phyloP scores from a whole-genome alignment of 2,329 filamentous ascomycete genomes.

The Aspergillus uvarum region DNA sequence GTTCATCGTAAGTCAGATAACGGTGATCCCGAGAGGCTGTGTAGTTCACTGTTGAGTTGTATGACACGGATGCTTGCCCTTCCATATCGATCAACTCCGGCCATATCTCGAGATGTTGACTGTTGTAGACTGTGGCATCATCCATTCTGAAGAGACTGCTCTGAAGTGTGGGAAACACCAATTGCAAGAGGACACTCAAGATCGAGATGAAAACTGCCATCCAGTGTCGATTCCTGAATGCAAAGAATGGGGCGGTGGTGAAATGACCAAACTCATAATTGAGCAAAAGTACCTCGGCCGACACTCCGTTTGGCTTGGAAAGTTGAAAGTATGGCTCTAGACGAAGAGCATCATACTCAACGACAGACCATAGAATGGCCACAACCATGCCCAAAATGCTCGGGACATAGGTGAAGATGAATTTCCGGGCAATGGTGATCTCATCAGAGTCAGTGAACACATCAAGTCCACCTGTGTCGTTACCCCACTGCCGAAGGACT shows the following conservation, averaged over 20 bases:
- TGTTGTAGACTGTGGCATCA: constrained; percentile 1
- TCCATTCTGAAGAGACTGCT: constrained; percentile 7
- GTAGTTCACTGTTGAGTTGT: neutral
- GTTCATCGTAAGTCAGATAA: neutral
- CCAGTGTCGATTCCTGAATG: constrained; percentile 8
- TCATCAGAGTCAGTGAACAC: constrained; percentile 6
- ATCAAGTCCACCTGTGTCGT: constrained; percentile 3
- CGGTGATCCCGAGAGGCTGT: neutral
- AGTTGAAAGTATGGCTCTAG: constrained; percentile 11
- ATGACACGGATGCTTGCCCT: neutral
- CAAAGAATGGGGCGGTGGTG: constrained; percentile 8
- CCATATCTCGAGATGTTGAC: constrained; percentile 7
- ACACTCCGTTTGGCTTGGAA: constrained; percentile 5
- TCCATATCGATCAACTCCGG: constrained; percentile 3
- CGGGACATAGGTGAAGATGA: constrained; percentile 9
- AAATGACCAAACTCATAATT: constrained; percentile 12
- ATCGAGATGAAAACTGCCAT: constrained; percentile 7
- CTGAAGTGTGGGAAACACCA: constrained; percentile 5
- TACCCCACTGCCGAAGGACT: constrained; percentile 4
- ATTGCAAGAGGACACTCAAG: constrained; percentile 8
- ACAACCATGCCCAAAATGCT: constrained; percentile 6
- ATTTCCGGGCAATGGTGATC: neutral
- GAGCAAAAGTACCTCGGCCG: constrained; percentile 9
- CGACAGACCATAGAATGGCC: constrained; percentile 9
- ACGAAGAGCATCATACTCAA: constrained; percentile 10